These are phyloP conservation scores for Pleurotus sapidus DNA, from an alignment of 768 basidiomycete species.

Conservation along the genomic window DNA sequence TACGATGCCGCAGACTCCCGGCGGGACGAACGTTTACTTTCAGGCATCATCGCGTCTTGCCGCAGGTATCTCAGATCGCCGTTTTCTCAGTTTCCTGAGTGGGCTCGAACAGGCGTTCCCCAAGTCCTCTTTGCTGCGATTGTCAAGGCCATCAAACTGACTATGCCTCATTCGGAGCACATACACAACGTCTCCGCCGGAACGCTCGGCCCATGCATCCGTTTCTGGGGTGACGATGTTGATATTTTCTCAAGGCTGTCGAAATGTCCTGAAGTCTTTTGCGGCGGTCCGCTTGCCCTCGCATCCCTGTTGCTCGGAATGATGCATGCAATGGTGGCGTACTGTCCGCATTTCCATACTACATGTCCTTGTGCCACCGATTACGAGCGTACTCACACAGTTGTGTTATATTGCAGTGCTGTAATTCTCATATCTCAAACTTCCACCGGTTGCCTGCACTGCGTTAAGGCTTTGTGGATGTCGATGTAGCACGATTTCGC, in stretches of 20 bases:
- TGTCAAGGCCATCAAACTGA: neutral
- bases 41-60: neutral
- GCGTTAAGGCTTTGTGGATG: too few relatives aligned
- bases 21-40: neutral
- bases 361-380: too few relatives aligned
- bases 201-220: neutral
- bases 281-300: neutral
- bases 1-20: neutral
- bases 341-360: too few relatives aligned
- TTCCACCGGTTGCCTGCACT: too few relatives aligned
- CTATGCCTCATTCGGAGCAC: slow-evolving; percentile 5
- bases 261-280: neutral
- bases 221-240: slow-evolving; percentile 6
- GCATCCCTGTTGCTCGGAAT: neutral
- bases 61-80: slow-evolving; percentile 7
- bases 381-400: too few relatives aligned
- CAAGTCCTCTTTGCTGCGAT: neutral
- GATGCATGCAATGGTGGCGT: neutral
- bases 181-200: neutral
- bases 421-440: too few relatives aligned
- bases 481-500: too few relatives aligned
- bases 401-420: too few relatives aligned
- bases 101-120: neutral
- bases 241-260: slow-evolving; percentile 2
- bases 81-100: neutral